Evolutionary conservation across 352 stramenopile species (phyloP).

Genomic region (Pelagophyceae sp.): DNA sequence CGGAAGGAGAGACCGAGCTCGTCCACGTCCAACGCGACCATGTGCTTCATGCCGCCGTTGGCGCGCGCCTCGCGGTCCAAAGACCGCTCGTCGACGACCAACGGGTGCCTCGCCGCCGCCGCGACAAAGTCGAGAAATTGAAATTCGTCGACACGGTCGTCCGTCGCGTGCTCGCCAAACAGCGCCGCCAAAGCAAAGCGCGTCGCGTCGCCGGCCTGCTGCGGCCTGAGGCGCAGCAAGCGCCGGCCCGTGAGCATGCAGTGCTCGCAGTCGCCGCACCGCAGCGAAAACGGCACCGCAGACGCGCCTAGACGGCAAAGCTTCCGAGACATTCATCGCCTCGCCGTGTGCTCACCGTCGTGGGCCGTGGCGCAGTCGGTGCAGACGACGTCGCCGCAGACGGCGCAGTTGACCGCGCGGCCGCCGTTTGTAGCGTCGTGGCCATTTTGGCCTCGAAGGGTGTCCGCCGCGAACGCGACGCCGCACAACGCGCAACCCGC

Average conservation of each 20-base stretch:
- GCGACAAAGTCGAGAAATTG: neutral
- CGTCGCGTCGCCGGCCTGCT: neutral
- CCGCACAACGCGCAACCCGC: neutral
- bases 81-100: conserved; percentile 3
- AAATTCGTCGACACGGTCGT: neutral
- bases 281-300: neutral
- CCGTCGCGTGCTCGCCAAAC: neutral
- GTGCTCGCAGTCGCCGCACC: conserved; percentile 9
- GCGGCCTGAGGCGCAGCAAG: neutral
- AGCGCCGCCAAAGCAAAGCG: neutral
- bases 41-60: neutral
- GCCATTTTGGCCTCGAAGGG: neutral
- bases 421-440: neutral
- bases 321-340: too few relatives aligned
- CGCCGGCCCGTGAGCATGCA: neutral
- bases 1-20: neutral
- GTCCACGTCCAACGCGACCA: neutral
- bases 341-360: neutral
- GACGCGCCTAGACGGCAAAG: too few relatives aligned
- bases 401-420: neutral
- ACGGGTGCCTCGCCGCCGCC: neutral
- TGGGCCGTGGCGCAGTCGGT: neutral
- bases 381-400: conserved; percentile 16
- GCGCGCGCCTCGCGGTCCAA: neutral
- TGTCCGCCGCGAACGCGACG: neutral